Evolutionary conservation across 805 yeast genomes (phyloP), one percentile per base, ranked within the genome.

Genomic region (Candida easanensis): DNA sequence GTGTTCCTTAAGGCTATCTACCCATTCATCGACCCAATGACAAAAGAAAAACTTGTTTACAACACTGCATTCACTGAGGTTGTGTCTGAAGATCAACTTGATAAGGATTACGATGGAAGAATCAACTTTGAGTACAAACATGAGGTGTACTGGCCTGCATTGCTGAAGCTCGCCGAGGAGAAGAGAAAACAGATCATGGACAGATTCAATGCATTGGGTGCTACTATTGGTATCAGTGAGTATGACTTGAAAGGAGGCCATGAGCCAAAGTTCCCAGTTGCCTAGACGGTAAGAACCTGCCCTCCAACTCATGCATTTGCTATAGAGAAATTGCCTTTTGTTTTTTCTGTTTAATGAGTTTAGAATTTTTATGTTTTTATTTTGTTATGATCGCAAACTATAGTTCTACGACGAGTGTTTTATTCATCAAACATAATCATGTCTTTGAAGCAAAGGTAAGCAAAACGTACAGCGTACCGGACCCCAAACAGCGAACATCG

Each of bases 21-120:
- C 56, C 99, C 99, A 5, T 93, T 93, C 63, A 93, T 93, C 51
- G 99, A 93, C 61, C 97, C 99, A 8, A 67, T 88, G 58, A 93
- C 99, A 2, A 76, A 95, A 49, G 97, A 90, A 64, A 93, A 93
- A 67, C 76, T 93, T 50, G 95, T 89, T 3, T 93, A 81, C 60
- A 95, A 88, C 62, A 87, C 89, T 54, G 96, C 97, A 14, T 88
- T 90, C 65, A 75, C 80, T 17, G 70, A 87, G 28, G 90, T 84
- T 56, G 93, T 89, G 11, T 95, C 96, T 1, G 64, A 64, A 20
- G 84, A 79, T 42, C 96, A 89, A 63, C 74, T 93, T 48, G 97
- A 89, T 60, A 72, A 76, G 56, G 82, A 80, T 25, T 91, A 88
- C 57, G 95, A 93, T 27, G 99, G 99, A 5, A 62, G 69, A 26